Evolutionary conservation across 169 alveolate genomes (phyloP).

Genomic region (Plasmodium knowlesi): DNA sequence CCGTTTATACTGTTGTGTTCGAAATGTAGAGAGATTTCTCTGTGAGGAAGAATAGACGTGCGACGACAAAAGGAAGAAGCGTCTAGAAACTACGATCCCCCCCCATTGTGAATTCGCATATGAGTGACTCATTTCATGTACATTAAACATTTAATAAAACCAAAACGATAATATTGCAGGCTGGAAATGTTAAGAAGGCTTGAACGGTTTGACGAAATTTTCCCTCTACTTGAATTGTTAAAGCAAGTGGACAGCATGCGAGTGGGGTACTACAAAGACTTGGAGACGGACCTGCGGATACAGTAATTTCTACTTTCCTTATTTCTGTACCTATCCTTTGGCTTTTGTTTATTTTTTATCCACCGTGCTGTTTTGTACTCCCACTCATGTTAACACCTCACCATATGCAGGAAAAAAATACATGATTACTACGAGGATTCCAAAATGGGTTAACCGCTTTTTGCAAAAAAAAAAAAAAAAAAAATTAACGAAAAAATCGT

Average conservation of each 20-base stretch:
- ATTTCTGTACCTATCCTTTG: not conserved
- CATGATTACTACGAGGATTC: constrained; percentile 38
- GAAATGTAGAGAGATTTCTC: not conserved
- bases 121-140: not conserved
- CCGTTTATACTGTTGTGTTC: not conserved
- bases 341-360: not conserved
- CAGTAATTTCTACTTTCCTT: constrained; percentile 8
- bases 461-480: not conserved
- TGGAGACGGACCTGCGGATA: constrained; percentile 46
- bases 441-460: constrained; percentile 23
- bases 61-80: not conserved
- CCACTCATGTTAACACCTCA: not conserved
- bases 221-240: constrained; percentile 25
- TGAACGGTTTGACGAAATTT: constrained; percentile 39
- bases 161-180: constrained; percentile 10
- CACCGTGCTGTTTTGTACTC: not conserved
- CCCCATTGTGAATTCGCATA: not conserved
- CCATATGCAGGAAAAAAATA: constrained; percentile 24
- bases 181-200: constrained; percentile 57
- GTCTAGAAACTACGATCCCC: not conserved
- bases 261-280: constrained; percentile 29
- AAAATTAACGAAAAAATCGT: not conserved
- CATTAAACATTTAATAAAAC: not conserved
- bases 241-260: constrained; percentile 45
- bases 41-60: not conserved